Evolutionary conservation across 148 eudicot genomes (phyloP), one percentile per base, ranked within the genome.

Genomic region (Rhododendron henanense): DNA sequence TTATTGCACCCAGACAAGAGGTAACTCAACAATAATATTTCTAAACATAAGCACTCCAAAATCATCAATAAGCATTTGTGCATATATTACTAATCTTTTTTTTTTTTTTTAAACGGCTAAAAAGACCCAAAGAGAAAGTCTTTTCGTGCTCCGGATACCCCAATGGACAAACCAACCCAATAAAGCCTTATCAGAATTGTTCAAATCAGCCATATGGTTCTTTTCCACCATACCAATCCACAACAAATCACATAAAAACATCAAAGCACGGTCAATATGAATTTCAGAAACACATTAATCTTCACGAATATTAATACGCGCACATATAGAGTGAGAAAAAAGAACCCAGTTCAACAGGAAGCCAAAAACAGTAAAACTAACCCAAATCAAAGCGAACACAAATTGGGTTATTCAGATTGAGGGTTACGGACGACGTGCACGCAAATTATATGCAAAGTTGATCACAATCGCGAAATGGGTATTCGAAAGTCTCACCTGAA

Each of bases 401-500:
- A 37, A 35, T 75, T 5, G 15, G 79, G 79, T 73, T 76, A 1
- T 84, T 21, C 57, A 53, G 55, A 78, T 55, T 78, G 13, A 59
- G 44, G 55, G 44, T 21, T 10, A 31, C n/a, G 50, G 50, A 31
- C 39, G 65, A 31, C 44, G 14, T 28, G 15, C 7, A 61, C 6
- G 21, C 33, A 21, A 1, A 39, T 82, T 23, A 11, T 23, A 63
- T 35, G 37, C 45, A 15, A n/a, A 85, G 63, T 79, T 47, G 4
- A 78, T 21, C 86, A 21, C 19, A 77, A 85, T 23, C 13, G 47
- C 81, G n/a, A 59, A 55, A 37, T 44, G 83, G 83, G 87, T 85
- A 35, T 61, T 79, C 55, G 41, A 85, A 63, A 85, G 1, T 61
- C 87, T 45, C 44, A 85, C 87, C 87, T 25, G 45, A 39, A 82